These are phyloP conservation scores for Massarina eburnea DNA, from an alignment of 2,329 filamentous ascomycete genomes.

Conservation along the genomic window DNA sequence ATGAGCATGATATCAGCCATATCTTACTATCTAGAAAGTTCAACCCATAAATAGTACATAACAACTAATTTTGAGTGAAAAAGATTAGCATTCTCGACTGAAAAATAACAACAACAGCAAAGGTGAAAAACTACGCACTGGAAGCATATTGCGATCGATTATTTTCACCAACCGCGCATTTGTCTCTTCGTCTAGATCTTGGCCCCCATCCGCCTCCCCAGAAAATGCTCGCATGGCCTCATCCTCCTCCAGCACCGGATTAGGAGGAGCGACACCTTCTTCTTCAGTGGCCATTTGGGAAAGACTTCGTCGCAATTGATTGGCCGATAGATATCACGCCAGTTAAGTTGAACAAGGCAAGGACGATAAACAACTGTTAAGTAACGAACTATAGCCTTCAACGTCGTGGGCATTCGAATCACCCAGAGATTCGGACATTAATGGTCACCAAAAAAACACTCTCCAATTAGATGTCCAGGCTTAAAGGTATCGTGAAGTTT, in stretches of 20 bases:
- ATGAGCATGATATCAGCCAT: neutral
- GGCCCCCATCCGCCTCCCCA: slow-evolving; percentile 50
- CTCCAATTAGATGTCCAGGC: neutral
- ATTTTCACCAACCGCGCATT: slow-evolving; percentile 60
- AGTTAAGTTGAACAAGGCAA: neutral
- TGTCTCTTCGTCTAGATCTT: slow-evolving; percentile 58
- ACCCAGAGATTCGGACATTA: neutral
- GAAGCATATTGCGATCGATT: slow-evolving; percentile 66
- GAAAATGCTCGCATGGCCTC: slow-evolving; percentile 61
- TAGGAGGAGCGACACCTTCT: neutral
- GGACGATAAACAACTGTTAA: neutral
- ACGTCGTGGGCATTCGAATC: neutral
- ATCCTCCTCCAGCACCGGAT: slow-evolving; percentile 54
- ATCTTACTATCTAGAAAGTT: slow-evolving; percentile 58
- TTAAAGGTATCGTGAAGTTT: neutral
- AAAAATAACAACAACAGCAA: neutral
- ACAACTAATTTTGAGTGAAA: slow-evolving; percentile 41
- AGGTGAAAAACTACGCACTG: slow-evolving; percentile 35
- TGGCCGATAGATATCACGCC: neutral
- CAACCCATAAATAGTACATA: slow-evolving; percentile 59
- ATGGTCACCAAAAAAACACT: neutral
- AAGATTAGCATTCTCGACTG: neutral
- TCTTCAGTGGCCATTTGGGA: neutral
- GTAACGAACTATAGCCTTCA: neutral
- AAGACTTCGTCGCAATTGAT: neutral